Evolutionary conservation across 2,329 filamentous ascomycete genomes (phyloP).

Genomic region (Aspergillus pseudonomiae): DNA sequence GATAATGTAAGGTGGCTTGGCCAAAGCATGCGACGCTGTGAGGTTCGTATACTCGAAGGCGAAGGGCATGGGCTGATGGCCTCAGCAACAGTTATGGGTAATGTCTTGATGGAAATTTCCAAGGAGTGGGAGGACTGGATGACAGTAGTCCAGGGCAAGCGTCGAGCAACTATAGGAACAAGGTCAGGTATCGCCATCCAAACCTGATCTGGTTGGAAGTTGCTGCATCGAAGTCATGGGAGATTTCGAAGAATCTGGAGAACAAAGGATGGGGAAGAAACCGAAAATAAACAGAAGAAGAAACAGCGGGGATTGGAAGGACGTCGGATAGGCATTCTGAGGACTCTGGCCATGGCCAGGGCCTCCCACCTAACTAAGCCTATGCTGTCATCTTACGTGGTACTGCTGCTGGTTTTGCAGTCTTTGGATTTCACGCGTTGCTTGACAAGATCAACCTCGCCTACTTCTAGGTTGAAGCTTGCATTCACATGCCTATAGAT

Average conservation of each 20-base stretch:
- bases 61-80: slow-evolving; percentile 98
- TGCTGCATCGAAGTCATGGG: not conserved
- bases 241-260: not conserved
- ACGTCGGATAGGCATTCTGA: not conserved
- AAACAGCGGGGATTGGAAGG: not conserved
- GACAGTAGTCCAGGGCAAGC: slow-evolving; percentile 55
- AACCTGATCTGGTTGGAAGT: slow-evolving; percentile 4
- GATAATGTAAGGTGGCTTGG: slow-evolving; percentile 96
- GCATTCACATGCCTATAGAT: slow-evolving; percentile 10
- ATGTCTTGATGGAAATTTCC: slow-evolving; percentile 91
- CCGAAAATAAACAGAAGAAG: not conserved
- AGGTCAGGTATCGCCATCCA: slow-evolving; percentile 24
- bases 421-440: slow-evolving; percentile 7
- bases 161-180: slow-evolving; percentile 34
- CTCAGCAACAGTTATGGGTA: slow-evolving; percentile 87
- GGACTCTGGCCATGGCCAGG: not conserved
- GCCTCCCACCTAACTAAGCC: not conserved
- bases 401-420: slow-evolving; percentile 25
- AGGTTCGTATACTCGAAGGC: slow-evolving; percentile 85
- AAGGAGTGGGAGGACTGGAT: slow-evolving; percentile 92
- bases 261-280: not conserved
- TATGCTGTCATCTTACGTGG: not conserved
- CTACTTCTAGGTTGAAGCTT: not conserved
- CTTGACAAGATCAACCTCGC: not conserved
- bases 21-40: slow-evolving; percentile 89